These are phyloP conservation scores for Sphaerulina populicola DNA, from an alignment of 2,329 filamentous ascomycete species.

Conservation along the genomic window DNA sequence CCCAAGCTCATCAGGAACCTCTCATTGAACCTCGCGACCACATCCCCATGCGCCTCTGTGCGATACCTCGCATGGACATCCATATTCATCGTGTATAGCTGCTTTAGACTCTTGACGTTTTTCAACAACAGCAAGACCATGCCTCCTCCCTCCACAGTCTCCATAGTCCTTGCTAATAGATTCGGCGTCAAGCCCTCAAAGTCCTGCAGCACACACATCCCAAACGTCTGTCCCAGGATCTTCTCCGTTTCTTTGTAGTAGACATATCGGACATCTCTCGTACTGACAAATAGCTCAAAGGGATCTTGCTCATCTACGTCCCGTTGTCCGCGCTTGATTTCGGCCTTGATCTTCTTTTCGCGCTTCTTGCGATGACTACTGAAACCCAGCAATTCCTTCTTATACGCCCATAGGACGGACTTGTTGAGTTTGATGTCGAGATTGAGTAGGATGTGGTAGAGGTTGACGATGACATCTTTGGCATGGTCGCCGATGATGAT, in stretches of 20 bases:
- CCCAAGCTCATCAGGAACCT: slow-evolving; percentile 91
- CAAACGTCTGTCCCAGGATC: slow-evolving; percentile 94
- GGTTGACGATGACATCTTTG: slow-evolving; percentile 93
- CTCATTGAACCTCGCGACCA: slow-evolving; percentile 94
- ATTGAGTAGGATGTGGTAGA: slow-evolving; percentile 86
- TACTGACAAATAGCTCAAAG: slow-evolving; percentile 92
- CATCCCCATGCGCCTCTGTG: slow-evolving; percentile 91
- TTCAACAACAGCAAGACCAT: slow-evolving; percentile 84
- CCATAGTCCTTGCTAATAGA: slow-evolving; percentile 83
- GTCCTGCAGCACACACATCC: slow-evolving; percentile 96
- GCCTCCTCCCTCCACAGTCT: slow-evolving; percentile 94
- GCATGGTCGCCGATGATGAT: slow-evolving; percentile 88
- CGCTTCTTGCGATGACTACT: slow-evolving; percentile 96
- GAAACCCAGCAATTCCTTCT: slow-evolving; percentile 92
- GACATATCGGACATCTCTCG: slow-evolving; percentile 95
- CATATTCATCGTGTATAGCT: slow-evolving; percentile 95
- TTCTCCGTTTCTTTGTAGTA: slow-evolving; percentile 99
- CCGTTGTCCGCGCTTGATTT: slow-evolving; percentile 88
- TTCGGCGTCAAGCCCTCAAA: slow-evolving; percentile 99
- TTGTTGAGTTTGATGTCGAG: slow-evolving; percentile 92
- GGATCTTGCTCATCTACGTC: slow-evolving; percentile 89
- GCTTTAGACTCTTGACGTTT: slow-evolving; percentile 93
- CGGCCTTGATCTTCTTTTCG: slow-evolving; percentile 95
- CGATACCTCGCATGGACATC: slow-evolving; percentile 94
- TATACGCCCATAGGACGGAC: slow-evolving; percentile 96